These are phyloP conservation scores for Boletus pseudo-olivaceus DNA, from an alignment of 768 basidiomycete species.

Conservation along the genomic window DNA sequence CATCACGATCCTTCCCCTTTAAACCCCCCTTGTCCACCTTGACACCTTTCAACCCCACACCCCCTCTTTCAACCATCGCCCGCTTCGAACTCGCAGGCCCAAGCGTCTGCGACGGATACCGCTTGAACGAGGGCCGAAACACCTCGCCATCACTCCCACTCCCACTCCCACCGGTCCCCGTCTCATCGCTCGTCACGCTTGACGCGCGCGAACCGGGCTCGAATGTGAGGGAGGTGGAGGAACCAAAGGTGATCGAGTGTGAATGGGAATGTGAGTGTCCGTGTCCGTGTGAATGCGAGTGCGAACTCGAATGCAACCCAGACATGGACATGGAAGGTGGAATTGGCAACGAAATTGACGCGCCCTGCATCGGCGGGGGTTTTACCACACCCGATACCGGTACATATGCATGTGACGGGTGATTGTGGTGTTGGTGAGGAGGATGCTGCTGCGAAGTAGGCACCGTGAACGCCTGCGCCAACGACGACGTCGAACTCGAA, in stretches of 20 bases:
- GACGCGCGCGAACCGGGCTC: constrained; percentile 28
- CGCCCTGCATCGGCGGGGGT: constrained; percentile 26
- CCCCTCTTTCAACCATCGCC: constrained; percentile 36
- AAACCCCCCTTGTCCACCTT: background rate
- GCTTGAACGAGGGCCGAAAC: constrained; percentile 66
- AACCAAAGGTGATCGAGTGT: constrained; percentile 4
- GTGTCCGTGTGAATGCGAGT: background rate
- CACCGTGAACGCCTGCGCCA: constrained; percentile 40
- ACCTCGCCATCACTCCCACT: constrained; percentile 32
- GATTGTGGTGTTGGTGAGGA: background rate
- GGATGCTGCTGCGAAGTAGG: constrained; percentile 8
- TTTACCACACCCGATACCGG: constrained; percentile 13
- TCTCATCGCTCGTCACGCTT: constrained; percentile 32
- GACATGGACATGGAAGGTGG: constrained; percentile 20
- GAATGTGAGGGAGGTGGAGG: constrained; percentile 15
- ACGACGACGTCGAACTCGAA: constrained; percentile 36
- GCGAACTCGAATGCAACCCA: constrained; percentile 5
- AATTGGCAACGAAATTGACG: constrained; percentile 34
- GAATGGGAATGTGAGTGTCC: constrained; percentile 3
- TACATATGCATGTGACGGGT: constrained; percentile 1
- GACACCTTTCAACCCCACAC: constrained; percentile 17
- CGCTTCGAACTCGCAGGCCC: constrained; percentile 58
- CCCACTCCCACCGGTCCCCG: constrained; percentile 29
- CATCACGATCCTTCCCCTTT: background rate
- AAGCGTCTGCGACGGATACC: constrained; percentile 70